A percentile compares a stretch with the other conserved stretches of the same genome.
These are phyloP conservation scores for Kluyveromyces nonfermentans DNA, from an alignment of 805 yeast species.

Conservation along the genomic window DNA sequence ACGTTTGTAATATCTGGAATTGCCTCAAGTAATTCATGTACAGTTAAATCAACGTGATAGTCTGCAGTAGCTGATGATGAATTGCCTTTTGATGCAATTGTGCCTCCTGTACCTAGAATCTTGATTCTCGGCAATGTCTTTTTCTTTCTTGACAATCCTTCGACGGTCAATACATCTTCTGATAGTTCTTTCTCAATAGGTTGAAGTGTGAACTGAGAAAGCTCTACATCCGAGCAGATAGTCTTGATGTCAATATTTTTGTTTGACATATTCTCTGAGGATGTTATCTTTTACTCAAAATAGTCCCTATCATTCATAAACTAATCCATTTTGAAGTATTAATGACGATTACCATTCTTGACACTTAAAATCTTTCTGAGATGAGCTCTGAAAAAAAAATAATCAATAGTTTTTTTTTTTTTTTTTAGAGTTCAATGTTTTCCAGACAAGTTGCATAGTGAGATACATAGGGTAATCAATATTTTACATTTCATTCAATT, in stretches of 20 bases:
- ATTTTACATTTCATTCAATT: not conserved
- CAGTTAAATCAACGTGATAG: conserved; percentile 42
- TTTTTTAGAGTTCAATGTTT: not conserved
- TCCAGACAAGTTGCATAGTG: not conserved
- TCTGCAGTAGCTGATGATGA: conserved; percentile 44
- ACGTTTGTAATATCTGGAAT: conserved; percentile 48
- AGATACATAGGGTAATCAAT: not conserved
- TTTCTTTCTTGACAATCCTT: not conserved
- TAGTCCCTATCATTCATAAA: too few relatives aligned
- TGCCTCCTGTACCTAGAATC: conserved; percentile 51
- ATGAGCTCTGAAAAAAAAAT: not conserved
- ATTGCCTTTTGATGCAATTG: conserved; percentile 46
- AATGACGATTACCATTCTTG: too few relatives aligned
- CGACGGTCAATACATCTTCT: not conserved
- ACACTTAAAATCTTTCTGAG: not conserved
- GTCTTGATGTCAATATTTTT: conserved; percentile 24
- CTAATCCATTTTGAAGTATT: too few relatives aligned
- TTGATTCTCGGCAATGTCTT: conserved; percentile 31
- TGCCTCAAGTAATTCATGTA: conserved; percentile 41
- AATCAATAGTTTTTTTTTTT: too few relatives aligned
- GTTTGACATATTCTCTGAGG: conserved; percentile 17
- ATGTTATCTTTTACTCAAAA: too few relatives aligned
- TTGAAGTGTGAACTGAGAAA: conserved; percentile 23
- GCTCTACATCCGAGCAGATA: conserved; percentile 26
- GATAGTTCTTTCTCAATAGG: conserved; percentile 4